phyloP scores from a whole-genome alignment of 192 early-diverging fungal species.

The Mortierella claussenii region DNA sequence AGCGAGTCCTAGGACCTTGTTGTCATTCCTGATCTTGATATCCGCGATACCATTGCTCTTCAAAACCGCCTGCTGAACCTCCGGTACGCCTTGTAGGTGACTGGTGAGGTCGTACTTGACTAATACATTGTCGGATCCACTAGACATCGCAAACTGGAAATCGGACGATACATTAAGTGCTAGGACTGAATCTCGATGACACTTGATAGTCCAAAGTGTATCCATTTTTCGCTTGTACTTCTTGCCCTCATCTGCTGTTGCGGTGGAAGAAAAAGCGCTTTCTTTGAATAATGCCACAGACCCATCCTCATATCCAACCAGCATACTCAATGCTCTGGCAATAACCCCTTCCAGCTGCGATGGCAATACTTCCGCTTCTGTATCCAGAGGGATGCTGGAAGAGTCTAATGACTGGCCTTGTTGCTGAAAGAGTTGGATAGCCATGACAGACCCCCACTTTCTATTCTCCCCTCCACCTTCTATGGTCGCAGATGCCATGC shows the following conservation, averaged over 20 bases:
- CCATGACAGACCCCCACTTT: conserved; percentile 46
- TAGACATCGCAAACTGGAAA: conserved; percentile 39
- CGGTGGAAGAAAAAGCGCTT: too few species aligned
- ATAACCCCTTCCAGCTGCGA: too few species aligned
- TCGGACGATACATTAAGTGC: conserved; percentile 46
- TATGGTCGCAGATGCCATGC: background rate
- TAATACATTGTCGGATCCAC: conserved; percentile 50
- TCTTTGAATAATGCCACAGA: conserved; percentile 36
- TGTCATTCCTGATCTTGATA: conserved; percentile 45
- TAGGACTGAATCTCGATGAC: conserved; percentile 51
- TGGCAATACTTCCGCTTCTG: background rate
- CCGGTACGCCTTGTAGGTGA: conserved; percentile 24
- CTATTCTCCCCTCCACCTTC: background rate
- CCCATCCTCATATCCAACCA: conserved; percentile 54
- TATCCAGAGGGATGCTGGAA: background rate
- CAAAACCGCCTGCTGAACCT: conserved; percentile 2
- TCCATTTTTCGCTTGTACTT: conserved; percentile 18
- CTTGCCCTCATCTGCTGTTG: background rate
- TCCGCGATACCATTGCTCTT: conserved; percentile 45
- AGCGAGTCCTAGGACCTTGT: conserved; percentile 49
- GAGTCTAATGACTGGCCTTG: background rate
- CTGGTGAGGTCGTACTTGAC: conserved; percentile 40
- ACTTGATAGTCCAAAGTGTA: conserved; percentile 38
- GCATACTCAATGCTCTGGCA: conserved; percentile 18
- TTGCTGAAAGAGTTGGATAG: conserved; percentile 21